phyloP scores from a whole-genome alignment of 129 eudicot species.

The Glebionis coronaria region DNA sequence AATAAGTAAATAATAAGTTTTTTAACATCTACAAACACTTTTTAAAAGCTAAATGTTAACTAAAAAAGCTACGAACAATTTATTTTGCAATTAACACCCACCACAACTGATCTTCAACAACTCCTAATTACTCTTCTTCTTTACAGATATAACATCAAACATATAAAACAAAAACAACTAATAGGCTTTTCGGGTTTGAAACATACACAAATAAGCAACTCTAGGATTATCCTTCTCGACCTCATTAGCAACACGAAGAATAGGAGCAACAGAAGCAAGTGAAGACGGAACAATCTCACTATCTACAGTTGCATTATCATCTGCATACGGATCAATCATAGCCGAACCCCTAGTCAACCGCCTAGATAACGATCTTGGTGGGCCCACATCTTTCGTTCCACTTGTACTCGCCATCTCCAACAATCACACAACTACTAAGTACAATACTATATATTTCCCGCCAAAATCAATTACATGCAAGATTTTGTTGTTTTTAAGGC shows the following conservation, averaged over 20 bases:
- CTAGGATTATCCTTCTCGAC: conserved; percentile 75
- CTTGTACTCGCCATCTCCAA: conserved; percentile 78
- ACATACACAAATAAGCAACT: conserved; percentile 90
- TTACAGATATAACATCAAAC: not conserved
- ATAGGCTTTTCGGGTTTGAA: not conserved
- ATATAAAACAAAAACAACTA: not conserved
- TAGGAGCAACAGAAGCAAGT: conserved; percentile 76
- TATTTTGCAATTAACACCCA: conserved; percentile 10
- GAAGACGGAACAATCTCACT: conserved; percentile 96
- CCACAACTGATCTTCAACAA: conserved; percentile 12
- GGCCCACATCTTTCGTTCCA: conserved; percentile 60
- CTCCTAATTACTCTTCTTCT: not conserved
- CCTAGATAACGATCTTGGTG: conserved; percentile 48
- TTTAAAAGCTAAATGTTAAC: not conserved
- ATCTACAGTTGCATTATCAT: conserved; percentile 51
- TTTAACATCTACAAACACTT: not conserved
- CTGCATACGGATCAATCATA: conserved; percentile 48
- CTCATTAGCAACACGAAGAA: conserved; percentile 91
- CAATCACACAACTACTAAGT: not conserved
- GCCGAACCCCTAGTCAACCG: conserved; percentile 41
- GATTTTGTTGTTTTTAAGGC: not conserved
- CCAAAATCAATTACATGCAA: conserved; percentile 6
- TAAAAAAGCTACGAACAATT: not conserved
- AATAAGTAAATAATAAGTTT: too few relatives aligned
- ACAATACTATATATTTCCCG: not conserved